phyloP scores from a whole-genome alignment of 83 land plant genomes.

The Isoetes engelmannii region DNA sequence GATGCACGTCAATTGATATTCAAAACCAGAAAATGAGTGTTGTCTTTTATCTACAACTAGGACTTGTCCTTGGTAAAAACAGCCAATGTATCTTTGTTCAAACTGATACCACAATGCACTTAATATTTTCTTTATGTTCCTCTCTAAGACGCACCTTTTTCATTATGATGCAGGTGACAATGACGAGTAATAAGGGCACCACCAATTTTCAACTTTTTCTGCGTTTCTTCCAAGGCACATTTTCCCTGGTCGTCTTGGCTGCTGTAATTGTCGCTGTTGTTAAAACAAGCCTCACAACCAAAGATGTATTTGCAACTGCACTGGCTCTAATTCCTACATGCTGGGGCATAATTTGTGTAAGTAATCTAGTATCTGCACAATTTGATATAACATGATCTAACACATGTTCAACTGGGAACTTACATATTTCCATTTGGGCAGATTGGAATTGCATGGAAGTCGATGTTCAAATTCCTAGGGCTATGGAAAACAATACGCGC shows the following conservation, averaged over 20 bases:
- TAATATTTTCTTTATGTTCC: background rate
- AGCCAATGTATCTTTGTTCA: background rate
- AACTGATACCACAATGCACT: background rate
- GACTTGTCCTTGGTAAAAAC: background rate
- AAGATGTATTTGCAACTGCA: background rate
- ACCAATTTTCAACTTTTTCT: conserved; percentile 7
- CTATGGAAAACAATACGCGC: conserved; percentile 4
- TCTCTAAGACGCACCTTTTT: background rate
- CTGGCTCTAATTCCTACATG: conserved; percentile 8
- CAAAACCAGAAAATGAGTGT: background rate
- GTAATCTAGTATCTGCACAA: background rate
- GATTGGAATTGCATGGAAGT: conserved; percentile 10
- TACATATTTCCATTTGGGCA: background rate
- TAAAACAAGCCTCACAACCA: background rate
- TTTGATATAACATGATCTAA: background rate
- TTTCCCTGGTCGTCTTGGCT: background rate
- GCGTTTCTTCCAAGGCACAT: background rate
- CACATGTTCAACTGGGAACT: background rate
- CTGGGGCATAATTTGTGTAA: conserved; percentile 2
- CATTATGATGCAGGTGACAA: background rate
- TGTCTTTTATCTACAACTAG: background rate
- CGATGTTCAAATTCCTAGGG: conserved; percentile 4
- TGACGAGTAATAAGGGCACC: background rate
- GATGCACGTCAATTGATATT: background rate
- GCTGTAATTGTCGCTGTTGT: background rate